Evolutionary conservation across 305 asterid species (phyloP).

Genomic region (Fraxinus latifolia): DNA sequence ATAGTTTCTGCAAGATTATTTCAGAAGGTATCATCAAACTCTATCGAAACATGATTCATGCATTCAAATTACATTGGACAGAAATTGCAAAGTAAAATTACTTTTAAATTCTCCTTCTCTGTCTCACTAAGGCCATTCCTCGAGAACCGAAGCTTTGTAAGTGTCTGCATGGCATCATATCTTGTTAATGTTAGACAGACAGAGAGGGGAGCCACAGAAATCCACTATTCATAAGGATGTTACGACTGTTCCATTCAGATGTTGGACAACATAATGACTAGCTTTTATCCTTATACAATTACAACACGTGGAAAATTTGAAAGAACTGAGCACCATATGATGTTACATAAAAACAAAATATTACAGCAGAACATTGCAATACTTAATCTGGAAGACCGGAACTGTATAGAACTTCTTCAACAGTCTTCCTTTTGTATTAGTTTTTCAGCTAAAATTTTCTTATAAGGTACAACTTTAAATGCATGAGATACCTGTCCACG

Average conservation of each 20-base stretch:
- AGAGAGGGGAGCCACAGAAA: background rate
- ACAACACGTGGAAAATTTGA: background rate
- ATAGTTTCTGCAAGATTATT: slow-evolving; percentile 54
- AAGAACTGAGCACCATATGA: background rate
- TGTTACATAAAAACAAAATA: background rate
- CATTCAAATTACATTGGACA: background rate
- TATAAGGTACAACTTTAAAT: background rate
- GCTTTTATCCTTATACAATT: background rate
- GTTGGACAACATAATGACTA: background rate
- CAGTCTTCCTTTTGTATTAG: background rate
- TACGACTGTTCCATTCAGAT: background rate
- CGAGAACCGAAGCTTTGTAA: slow-evolving; percentile 89
- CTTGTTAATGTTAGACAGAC: background rate
- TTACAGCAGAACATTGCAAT: background rate
- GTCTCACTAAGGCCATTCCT: slow-evolving; percentile 60
- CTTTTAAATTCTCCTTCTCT: slow-evolving; percentile 71
- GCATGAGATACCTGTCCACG: background rate
- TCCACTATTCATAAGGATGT: background rate
- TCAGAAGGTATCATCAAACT: slow-evolving; percentile 21
- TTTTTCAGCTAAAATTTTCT: background rate
- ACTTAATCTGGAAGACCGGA: background rate
- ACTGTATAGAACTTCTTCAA: background rate
- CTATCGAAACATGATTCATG: background rate
- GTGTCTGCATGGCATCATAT: slow-evolving; percentile 48
- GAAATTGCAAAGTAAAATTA: slow-evolving; percentile 27